A percentile compares a stretch with the other conserved stretches of the same genome.
These are phyloP conservation scores for Thelonectria olida DNA, from an alignment of 2,329 filamentous ascomycete species.

Conservation along the genomic window DNA sequence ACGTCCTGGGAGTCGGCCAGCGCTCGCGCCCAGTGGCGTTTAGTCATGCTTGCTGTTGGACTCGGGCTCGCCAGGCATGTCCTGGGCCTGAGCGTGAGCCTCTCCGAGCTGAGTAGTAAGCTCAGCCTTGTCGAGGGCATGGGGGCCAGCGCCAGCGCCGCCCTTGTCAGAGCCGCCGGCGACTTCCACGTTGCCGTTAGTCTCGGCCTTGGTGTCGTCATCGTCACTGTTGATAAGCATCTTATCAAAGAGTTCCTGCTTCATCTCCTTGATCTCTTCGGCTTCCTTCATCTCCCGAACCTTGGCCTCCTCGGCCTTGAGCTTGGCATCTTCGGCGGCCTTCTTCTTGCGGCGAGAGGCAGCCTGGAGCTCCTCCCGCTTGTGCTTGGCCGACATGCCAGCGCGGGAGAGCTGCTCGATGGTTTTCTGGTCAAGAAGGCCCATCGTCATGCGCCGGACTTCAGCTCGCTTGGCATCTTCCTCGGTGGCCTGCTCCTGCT, in stretches of 20 bases:
- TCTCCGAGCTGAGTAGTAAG: no score
- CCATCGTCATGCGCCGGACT: conserved; percentile 33
- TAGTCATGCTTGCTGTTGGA: neutral
- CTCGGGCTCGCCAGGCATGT: no score
- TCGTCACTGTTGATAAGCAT: neutral
- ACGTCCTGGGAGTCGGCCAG: no score
- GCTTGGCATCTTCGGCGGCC: neutral
- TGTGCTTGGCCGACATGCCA: conserved; percentile 30
- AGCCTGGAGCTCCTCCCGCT: conserved; percentile 19
- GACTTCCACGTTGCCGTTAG: no score
- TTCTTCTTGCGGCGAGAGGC: neutral
- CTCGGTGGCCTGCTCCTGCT: neutral
- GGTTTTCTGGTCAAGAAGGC: conserved; percentile 35
- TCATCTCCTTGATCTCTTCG: neutral
- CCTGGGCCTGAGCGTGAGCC: no score
- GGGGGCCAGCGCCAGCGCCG: no score
- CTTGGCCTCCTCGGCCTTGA: neutral
- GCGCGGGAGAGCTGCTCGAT: conserved; percentile 31
- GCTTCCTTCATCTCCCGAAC: neutral
- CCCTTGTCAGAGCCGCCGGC: no score
- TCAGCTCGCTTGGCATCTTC: neutral
- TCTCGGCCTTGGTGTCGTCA: neutral
- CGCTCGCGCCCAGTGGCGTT: neutral
- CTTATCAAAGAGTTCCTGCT: no score
- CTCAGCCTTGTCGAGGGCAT: no score